Conservation (phyloP, 2,329 filamentous ascomycete species). For the Cytospora piceicola region DNA sequence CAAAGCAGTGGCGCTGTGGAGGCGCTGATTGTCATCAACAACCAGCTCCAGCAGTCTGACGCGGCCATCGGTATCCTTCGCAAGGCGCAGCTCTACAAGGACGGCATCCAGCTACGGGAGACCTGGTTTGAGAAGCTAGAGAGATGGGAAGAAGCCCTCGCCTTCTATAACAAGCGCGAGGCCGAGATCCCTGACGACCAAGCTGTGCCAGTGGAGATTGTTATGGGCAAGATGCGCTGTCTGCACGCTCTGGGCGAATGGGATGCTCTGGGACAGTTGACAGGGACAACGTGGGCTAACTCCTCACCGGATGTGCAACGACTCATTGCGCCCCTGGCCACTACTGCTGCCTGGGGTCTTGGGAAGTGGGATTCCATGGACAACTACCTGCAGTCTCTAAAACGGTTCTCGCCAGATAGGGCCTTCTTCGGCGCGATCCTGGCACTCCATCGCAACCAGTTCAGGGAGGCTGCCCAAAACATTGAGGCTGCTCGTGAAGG, state of each 20-base stretch:
- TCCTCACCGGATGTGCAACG: slow-evolving; percentile 86
- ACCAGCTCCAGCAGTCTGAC: slow-evolving; percentile 97
- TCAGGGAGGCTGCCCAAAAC: slow-evolving; percentile 84
- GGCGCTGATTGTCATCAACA: slow-evolving; percentile 98
- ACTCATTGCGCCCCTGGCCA: slow-evolving; percentile 89
- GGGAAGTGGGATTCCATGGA: slow-evolving; percentile 99
- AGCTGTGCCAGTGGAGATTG: slow-evolving; percentile 79
- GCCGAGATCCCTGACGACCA: slow-evolving; percentile 63
- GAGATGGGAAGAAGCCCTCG: slow-evolving; percentile 95
- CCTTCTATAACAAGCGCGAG: slow-evolving; percentile 89
- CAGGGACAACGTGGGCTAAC: slow-evolving; percentile 91
- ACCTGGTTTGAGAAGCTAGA: slow-evolving; percentile 99
- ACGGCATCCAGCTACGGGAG: slow-evolving; percentile 90
- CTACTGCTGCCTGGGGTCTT: slow-evolving; percentile 93
- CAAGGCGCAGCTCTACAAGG: slow-evolving; percentile 92
- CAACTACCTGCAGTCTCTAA: slow-evolving; percentile 93
- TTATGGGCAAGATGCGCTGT: slow-evolving; percentile 99
- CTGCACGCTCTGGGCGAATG: slow-evolving; percentile 96
- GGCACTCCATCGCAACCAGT: slow-evolving; percentile 92
- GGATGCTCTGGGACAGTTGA: slow-evolving; percentile 87
- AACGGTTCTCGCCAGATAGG: slow-evolving; percentile 86
- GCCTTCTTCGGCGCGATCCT: slow-evolving; percentile 98
- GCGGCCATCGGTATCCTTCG: slow-evolving; percentile 96
- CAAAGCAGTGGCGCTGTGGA: slow-evolving; percentile 95
- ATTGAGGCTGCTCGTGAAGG: slow-evolving; percentile 92